These are phyloP conservation scores for Candida albicans DNA, from an alignment of 1,139 yeast genomes.

Conservation along the genomic window DNA sequence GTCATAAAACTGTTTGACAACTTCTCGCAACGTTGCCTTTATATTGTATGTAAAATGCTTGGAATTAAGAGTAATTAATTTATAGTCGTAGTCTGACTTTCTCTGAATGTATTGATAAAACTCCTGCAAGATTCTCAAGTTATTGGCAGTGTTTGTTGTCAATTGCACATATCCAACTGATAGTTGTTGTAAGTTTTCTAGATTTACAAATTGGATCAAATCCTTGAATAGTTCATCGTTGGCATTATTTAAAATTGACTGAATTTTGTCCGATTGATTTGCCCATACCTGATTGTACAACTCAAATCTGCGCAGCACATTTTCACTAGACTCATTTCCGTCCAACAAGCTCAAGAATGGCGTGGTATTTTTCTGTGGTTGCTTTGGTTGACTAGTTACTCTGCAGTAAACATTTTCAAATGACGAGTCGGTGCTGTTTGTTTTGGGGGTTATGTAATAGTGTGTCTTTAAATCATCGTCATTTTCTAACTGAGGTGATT, in stretches of 20 bases:
- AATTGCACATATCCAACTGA: constrained; percentile 49
- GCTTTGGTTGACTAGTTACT: constrained; percentile 8
- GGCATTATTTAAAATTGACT: constrained; percentile 36
- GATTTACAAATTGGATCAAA: constrained; percentile 29
- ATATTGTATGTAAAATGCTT: constrained; percentile 40
- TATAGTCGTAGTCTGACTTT: constrained; percentile 17
- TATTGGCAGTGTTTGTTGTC: constrained; percentile 60
- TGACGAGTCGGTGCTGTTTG: constrained; percentile 1
- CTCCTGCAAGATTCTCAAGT: constrained; percentile 46
- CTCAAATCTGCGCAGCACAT: constrained; percentile 36
- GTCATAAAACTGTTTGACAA: constrained; percentile 32
- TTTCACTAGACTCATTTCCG: constrained; percentile 40
- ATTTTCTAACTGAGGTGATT: constrained; percentile 1
- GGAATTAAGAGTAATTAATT: constrained; percentile 40
- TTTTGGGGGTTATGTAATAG: constrained; percentile 13
- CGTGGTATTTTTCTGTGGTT: constrained; percentile 8
- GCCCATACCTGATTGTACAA: constrained; percentile 43
- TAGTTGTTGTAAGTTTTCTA: constrained; percentile 21
- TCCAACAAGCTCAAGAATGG: constrained; percentile 40
- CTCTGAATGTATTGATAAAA: constrained; percentile 28
- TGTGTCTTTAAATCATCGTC: constrained; percentile 10
- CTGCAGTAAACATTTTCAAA: constrained; percentile 4
- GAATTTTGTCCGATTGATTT: constrained; percentile 36
- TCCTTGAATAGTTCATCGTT: constrained; percentile 39
- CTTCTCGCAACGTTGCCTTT: constrained; percentile 39